Evolutionary conservation across 495 filamentous ascomycete species (phyloP).

Genomic region (Xylaria nigripes): DNA sequence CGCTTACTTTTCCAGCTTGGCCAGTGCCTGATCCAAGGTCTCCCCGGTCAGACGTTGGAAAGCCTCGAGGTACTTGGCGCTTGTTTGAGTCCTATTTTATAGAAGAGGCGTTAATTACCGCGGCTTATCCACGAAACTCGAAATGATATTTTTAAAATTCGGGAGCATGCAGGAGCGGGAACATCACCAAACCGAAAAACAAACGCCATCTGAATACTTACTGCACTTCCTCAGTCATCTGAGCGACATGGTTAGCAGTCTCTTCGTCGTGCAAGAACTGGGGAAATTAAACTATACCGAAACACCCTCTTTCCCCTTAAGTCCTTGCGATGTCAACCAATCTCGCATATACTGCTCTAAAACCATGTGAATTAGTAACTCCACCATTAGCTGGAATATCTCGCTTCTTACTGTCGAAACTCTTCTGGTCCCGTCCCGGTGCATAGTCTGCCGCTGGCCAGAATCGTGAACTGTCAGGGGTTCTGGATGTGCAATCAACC

Average conservation of each 20-base stretch:
- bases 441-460: constrained; percentile 61
- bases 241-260: constrained; percentile 41
- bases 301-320: constrained; percentile 61
- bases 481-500: not conserved
- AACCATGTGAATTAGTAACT: not conserved
- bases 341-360: constrained; percentile 79
- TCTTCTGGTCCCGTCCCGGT: constrained; percentile 65
- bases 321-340: constrained; percentile 65
- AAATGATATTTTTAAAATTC: not conserved
- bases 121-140: not conserved
- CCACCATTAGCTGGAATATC: not conserved
- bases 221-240: constrained; percentile 48
- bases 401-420: constrained; percentile 37
- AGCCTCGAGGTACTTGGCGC: constrained; percentile 33
- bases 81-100: constrained; percentile 2
- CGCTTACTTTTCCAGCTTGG: constrained; percentile 8
- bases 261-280: not conserved
- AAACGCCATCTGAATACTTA: constrained; percentile 51
- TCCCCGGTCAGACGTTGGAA: constrained; percentile 37
- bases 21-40: constrained; percentile 34
- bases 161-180: not conserved
- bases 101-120: not conserved
- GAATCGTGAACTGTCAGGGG: constrained; percentile 72
- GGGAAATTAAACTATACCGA: constrained; percentile 39
- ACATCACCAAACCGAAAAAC: constrained; percentile 42